phyloP scores from a whole-genome alignment of 768 basidiomycete genomes.

The Tephrocybe sp. region DNA sequence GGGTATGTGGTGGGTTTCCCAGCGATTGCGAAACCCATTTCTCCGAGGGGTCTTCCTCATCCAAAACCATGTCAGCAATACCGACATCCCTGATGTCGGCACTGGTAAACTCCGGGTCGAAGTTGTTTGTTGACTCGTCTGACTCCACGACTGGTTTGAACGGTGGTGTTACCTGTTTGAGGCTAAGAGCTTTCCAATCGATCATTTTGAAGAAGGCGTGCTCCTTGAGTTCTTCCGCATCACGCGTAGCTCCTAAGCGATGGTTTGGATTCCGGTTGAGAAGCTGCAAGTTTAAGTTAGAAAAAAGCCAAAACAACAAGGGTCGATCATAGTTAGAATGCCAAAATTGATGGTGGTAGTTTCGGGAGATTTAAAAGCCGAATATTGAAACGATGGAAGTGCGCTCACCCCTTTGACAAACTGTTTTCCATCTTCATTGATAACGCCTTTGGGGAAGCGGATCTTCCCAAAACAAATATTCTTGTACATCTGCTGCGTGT shows the following conservation, averaged over 20 bases:
- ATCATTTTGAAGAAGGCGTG: constrained; percentile 91
- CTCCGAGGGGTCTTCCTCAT: constrained; percentile 68
- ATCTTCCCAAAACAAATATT: constrained; percentile 99
- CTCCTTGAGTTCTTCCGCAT: constrained; percentile 92
- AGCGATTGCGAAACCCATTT: constrained; percentile 58
- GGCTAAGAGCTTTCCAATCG: constrained; percentile 86
- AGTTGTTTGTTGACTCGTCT: constrained; percentile 97
- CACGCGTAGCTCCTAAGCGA: constrained; percentile 86
- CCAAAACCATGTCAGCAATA: constrained; percentile 48
- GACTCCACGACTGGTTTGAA: constrained; percentile 98
- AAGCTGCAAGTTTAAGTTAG: constrained; percentile 50
- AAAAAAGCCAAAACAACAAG: not conserved
- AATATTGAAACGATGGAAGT: constrained; percentile 2
- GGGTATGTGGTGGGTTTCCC: constrained; percentile 48
- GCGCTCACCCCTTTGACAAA: constrained; percentile 94
- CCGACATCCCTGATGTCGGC: constrained; percentile 82
- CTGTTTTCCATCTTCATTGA: constrained; percentile 96
- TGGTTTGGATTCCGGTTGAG: constrained; percentile 98
- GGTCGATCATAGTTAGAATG: constrained; percentile 2
- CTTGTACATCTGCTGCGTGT: constrained; percentile 99
- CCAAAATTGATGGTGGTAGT: constrained; percentile 7
- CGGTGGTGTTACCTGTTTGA: constrained; percentile 91
- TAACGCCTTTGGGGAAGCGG: constrained; percentile 94
- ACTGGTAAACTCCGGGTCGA: constrained; percentile 96
- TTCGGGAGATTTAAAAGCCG: no score